Percentiles rank a stretch among this genome's conserved stretches.
These are phyloP conservation scores for Chloris gayana DNA, from an alignment of 176 grass and related monocot genomes.

Conservation along the genomic window DNA sequence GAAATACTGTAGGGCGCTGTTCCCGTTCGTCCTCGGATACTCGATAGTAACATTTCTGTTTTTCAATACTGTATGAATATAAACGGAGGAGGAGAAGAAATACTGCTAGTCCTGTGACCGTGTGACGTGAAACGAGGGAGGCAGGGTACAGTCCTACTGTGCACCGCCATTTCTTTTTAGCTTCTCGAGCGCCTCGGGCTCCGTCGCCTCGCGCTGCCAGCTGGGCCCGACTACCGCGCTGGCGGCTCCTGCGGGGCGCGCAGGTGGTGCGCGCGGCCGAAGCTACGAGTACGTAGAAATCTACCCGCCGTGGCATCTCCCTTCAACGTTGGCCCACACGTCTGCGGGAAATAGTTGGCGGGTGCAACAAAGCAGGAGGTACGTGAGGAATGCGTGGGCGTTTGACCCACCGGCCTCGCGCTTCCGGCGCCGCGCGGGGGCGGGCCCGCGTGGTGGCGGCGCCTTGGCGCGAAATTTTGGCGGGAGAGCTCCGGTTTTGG, in stretches of 20 bases:
- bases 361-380: background rate
- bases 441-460: background rate
- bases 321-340: background rate
- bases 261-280: background rate
- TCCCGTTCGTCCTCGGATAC: conserved; percentile 1
- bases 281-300: background rate
- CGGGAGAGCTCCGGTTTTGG: conserved; percentile 13
- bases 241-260: conserved; percentile 22
- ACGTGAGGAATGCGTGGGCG: background rate
- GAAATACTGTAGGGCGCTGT: background rate
- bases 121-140: conserved; percentile 13
- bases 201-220: background rate
- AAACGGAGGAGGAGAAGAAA: too few species aligned
- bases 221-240: conserved; percentile 26
- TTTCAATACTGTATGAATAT: too few species aligned
- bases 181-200: conserved; percentile 22
- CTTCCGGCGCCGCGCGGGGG: conserved; percentile 25
- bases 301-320: background rate
- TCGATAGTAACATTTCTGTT: background rate
- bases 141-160: background rate
- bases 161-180: background rate
- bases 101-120: too few species aligned
- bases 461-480: conserved; percentile 49
- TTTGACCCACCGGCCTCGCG: conserved; percentile 11
- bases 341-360: background rate